Evolutionary conservation across 306 rosid species (phyloP), one percentile per base, ranked within the genome.

Genomic region (Vicia sativa): DNA sequence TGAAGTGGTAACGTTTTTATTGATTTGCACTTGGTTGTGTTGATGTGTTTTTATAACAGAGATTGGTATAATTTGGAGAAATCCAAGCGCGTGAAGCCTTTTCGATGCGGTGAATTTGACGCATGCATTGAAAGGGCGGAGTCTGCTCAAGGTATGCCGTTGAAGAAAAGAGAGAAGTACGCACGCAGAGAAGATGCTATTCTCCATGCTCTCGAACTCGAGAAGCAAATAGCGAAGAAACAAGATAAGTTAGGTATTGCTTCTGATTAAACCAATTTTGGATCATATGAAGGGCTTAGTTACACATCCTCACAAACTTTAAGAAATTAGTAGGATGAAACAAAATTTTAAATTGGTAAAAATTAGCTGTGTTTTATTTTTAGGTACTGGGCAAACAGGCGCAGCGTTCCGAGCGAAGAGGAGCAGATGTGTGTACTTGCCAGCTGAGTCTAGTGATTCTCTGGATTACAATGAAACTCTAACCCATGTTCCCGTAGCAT

Each of bases 41-140:
- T 78, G 75, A 72, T 70, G 16, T 81, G 11, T 68, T 64, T 35
- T 43, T 28, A 18, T 3, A 6, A 71, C 81, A 92, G 98, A 53
- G 98, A 92, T 75, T 92, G 98, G 98, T 92, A 92, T 85, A 92
- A 92, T 79, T 81, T 92, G 81, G 98, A 92, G 79, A 92, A 92
- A 76, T 92, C 98, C 38, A 92, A 92, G 91, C 98, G 96, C 0
- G 98, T 92, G 52, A 92, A 92, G 78, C 80, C 96, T 18, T 92
- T 92, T 73, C 77, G 98, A 37, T 92, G 98, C 15, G 96, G 98
- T 39, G 98, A 90, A 68, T 92, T 92, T 83, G 98, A 92, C 75
- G 98, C 85, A 46, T 92, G 93, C 70, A 92, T 92, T 81, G 93
- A 83, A 72, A 90, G 87, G 86, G 98, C 96, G 5, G 98, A 92